phyloP scores from a whole-genome alignment of 306 rosid genomes.

The Lupinus albus region DNA sequence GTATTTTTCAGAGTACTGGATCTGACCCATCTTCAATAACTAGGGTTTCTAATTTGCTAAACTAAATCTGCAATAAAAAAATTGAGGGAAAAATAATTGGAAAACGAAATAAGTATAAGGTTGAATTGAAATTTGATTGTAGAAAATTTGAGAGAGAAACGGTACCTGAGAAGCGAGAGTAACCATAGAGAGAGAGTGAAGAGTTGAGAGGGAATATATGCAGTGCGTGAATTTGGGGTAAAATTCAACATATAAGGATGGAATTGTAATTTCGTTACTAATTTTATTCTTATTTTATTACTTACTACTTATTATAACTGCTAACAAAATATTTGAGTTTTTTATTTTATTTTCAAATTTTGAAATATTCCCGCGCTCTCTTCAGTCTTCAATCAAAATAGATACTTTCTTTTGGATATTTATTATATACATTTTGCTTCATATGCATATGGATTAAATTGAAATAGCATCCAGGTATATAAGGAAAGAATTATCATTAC shows the following conservation, averaged over 20 bases:
- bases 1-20: conserved; percentile 96
- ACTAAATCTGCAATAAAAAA: conserved; percentile 31
- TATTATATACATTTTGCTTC: too few species aligned
- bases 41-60: conserved; percentile 35
- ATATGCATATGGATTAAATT: too few species aligned
- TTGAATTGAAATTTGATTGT: not conserved
- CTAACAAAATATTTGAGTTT: not conserved
- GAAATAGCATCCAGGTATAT: too few species aligned
- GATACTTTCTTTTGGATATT: too few species aligned
- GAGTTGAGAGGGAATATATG: conserved; percentile 1
- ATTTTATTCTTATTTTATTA: not conserved
- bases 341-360: conserved; percentile 23
- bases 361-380: conserved; percentile 37
- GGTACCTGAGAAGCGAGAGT: conserved; percentile 20
- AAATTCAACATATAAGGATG: conserved; percentile 27
- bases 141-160: not conserved
- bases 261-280: conserved; percentile 39
- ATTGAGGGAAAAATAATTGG: not conserved
- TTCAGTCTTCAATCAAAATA: too few species aligned
- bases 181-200: not conserved
- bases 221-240: not conserved
- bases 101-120: not conserved
- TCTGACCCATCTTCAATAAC: conserved; percentile 74
- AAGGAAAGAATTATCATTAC: too few species aligned
- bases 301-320: too few species aligned